Base-by-base conservation (phyloP, 106 monocot species). In the Chionographis japonica region DNA sequence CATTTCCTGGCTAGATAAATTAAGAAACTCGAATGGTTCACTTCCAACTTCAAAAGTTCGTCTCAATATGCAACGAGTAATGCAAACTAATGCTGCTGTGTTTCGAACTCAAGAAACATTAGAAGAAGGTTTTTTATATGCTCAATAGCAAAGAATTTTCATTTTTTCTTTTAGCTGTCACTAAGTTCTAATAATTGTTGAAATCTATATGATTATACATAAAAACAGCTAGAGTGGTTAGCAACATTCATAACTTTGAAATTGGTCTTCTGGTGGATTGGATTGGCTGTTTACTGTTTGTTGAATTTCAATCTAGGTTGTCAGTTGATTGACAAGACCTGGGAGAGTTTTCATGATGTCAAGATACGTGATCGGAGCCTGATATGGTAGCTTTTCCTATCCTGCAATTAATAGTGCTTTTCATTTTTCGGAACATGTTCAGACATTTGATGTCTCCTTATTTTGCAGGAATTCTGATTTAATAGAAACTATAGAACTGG, bases 61-160 rank as follows among this genome's bases (percentile, higher is more conserved):
- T 53, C 87, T 98, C 27, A 82, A 92, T 62, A 98, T 98, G 97
- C 97, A 98, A 63, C 56, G 97, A n/a, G 92, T 98, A 58, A 98
- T 98, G 97, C 89, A 98, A 74, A 98, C 79, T 77, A 90, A 98
- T 83, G 97, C 97, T 77, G 97, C 92, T 65, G 97, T 98, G 4
- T 98, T 98, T 75, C 86, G 97, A 67, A 98, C 87, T 19, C 89
- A 98, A 68, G 92, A 98, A 75, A 93, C 92, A 49, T 63, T 98
- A 18, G 89, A 87, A 77, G 97, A 98, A 98, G 97, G 92, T 88
- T 64, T 8, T 4, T 55, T 65, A 39, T 7, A 71, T 56, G 18
- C 16, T 35, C 36, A 7, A 12, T 50, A 27, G 27, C 27, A 16
- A 40, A 39, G 9, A 46, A 10, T 10, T 46, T 10, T 46, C 17